Base-by-base conservation (phyloP, 495 filamentous ascomycete genomes). In the Pyrenula aspistea region DNA sequence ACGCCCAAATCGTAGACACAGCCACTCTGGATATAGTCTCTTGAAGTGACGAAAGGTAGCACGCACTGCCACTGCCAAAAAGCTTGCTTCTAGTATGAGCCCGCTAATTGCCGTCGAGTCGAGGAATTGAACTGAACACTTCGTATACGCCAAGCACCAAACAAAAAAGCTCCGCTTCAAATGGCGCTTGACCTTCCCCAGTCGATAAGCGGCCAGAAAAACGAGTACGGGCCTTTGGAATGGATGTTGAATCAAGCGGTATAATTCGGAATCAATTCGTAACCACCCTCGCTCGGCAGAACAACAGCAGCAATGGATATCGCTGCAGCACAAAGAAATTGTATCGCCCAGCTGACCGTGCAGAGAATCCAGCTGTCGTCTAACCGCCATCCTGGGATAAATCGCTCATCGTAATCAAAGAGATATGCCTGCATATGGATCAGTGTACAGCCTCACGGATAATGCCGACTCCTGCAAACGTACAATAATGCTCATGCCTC, bases 351-450 rank as follows among this genome's bases (percentile, higher is more conserved):
- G 63, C 86, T 89, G 47, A 83, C 73, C 12, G 83, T 89, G 65
- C 85, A 89, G 42, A 92, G 76, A 10, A 85, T 75, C 81, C 85
- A 95, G 3, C 85, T 86, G 56, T 79, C 76, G 62, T 87, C 89
- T 53, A 97, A 75, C 57, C 76, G 74, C 88, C 92, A 96, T 52
- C 91, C 92, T 20, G 85, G 78, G 63, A 86, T 83, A 68, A 96
- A 97, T 50, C 89, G 80, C 53, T 87, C 83, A 61, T 96, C 90
- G 65, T 89, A 79, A 56, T 95, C 86, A 69, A 82, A 92, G 2
- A 95, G 75, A 63, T 89, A 92, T 52, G 85, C 81, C 86, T 96
- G 62, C 49, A 59, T 24, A 57, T 42, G 2, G 24, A 1, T 12
- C 12, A 36, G 0, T 1, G 12, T 25, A 24, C 22, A 53, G 48